These are phyloP conservation scores for Debaryomyces subglobosus DNA, from an alignment of 1,139 yeast genomes.

Conservation along the genomic window DNA sequence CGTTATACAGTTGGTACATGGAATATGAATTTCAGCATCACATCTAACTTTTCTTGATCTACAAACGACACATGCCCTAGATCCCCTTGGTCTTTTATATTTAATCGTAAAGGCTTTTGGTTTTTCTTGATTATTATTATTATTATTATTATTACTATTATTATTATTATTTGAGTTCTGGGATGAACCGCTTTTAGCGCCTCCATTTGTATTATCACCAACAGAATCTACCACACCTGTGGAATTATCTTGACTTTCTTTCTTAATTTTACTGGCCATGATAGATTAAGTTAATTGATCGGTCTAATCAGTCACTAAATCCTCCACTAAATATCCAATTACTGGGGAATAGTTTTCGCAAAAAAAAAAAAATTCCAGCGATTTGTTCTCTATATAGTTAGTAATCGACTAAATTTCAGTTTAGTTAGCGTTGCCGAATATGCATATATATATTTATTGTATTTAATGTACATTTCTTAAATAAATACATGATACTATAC, in stretches of 20 bases:
- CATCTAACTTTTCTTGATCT: slow-evolving; percentile 76
- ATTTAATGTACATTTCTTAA: background rate
- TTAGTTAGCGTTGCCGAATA: too few species aligned
- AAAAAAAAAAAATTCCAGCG: background rate
- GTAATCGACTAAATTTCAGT: background rate
- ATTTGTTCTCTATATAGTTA: background rate
- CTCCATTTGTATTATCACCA: background rate
- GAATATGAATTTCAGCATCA: slow-evolving; percentile 68
- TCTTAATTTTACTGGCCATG: slow-evolving; percentile 8
- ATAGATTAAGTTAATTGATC: background rate
- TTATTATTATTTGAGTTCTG: background rate
- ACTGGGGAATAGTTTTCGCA: background rate
- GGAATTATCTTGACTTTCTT: slow-evolving; percentile 2
- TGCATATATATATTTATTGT: background rate
- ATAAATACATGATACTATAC: background rate
- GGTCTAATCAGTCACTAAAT: background rate
- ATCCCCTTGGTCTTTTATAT: slow-evolving; percentile 54
- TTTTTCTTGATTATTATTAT: slow-evolving; percentile 26
- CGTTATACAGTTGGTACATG: slow-evolving; percentile 77
- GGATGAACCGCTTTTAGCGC: background rate
- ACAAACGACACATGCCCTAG: slow-evolving; percentile 60
- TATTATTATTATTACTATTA: slow-evolving; percentile 7
- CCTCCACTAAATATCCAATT: slow-evolving; percentile 2
- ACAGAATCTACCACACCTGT: background rate
- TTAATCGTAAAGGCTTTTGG: slow-evolving; percentile 55